Percentiles rank a stretch among this genome's conserved stretches.
These are phyloP conservation scores for Chalaropsis ovoidea DNA, from an alignment of 2,329 filamentous ascomycete species.

Conservation along the genomic window DNA sequence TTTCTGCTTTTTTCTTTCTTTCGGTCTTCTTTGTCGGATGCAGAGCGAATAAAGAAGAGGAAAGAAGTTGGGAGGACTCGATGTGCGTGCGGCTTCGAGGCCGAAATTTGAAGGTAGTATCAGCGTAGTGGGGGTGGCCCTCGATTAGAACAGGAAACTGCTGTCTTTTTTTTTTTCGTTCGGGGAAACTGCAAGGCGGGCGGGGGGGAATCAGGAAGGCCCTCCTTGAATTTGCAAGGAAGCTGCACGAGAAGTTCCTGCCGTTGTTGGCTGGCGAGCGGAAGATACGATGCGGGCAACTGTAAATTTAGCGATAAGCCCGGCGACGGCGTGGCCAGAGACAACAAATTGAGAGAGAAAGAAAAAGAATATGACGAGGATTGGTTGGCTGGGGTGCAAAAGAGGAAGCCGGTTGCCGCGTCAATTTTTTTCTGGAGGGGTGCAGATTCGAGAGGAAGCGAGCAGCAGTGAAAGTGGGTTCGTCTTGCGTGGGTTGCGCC, in stretches of 20 bases:
- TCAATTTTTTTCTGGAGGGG: constrained; percentile 8
- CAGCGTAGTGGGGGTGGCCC: neutral
- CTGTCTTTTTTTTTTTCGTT: constrained; percentile 2
- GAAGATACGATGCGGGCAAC: neutral
- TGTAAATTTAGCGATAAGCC: constrained; percentile 5
- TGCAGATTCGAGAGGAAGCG: neutral
- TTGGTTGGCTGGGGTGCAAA: neutral
- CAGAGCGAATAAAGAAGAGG: neutral
- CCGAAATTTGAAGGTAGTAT: constrained; percentile 5
- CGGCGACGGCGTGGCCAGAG: neutral
- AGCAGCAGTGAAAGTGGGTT: constrained; percentile 14
- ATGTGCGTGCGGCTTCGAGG: neutral
- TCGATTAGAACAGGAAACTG: neutral
- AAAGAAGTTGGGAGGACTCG: neutral
- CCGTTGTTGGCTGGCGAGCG: neutral
- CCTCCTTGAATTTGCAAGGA: neutral
- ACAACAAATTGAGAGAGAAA: neutral
- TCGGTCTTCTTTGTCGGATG: neutral
- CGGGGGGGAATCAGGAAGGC: neutral
- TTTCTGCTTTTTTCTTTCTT: neutral
- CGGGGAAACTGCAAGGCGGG: neutral
- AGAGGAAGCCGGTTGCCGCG: neutral
- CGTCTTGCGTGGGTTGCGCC: neutral
- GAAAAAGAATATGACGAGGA: neutral
- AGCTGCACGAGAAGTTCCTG: neutral